Evolutionary conservation across 805 yeast genomes (phyloP).

Genomic region (Yarrowia phangngaensis): DNA sequence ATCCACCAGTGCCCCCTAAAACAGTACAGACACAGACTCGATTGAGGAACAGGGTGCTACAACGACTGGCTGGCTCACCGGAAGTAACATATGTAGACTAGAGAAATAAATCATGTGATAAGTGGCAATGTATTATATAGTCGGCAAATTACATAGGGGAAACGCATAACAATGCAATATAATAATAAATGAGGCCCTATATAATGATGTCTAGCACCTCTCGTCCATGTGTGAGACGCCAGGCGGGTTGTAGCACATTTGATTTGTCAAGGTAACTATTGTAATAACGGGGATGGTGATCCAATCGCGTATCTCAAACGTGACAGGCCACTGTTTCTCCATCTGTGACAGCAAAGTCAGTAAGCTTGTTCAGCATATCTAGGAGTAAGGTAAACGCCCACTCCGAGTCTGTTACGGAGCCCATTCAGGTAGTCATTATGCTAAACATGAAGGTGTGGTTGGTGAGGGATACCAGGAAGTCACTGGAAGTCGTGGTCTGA

Average conservation of each 20-base stretch:
- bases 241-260: constrained; percentile 42
- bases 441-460: constrained; percentile 88
- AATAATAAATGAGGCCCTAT: too few species aligned
- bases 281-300: constrained; percentile 94
- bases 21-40: too few species aligned
- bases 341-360: constrained; percentile 95
- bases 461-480: too few species aligned
- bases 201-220: constrained; percentile 43
- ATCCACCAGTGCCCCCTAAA: too few species aligned
- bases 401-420: constrained; percentile 81
- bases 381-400: constrained; percentile 87
- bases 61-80: constrained; percentile 62
- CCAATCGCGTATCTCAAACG: constrained; percentile 97
- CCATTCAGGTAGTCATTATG: constrained; percentile 83
- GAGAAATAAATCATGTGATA: not conserved
- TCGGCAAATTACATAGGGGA: too few species aligned
- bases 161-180: too few species aligned
- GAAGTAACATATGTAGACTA: constrained; percentile 17
- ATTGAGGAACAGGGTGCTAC: constrained; percentile 83
- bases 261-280: constrained; percentile 70
- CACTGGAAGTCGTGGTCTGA: too few species aligned
- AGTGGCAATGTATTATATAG: not conserved
- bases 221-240: constrained; percentile 71
- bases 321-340: constrained; percentile 86
- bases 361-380: constrained; percentile 70